Evolutionary conservation across 345 rosid genomes (phyloP).

Genomic region (Psidium guajava): DNA sequence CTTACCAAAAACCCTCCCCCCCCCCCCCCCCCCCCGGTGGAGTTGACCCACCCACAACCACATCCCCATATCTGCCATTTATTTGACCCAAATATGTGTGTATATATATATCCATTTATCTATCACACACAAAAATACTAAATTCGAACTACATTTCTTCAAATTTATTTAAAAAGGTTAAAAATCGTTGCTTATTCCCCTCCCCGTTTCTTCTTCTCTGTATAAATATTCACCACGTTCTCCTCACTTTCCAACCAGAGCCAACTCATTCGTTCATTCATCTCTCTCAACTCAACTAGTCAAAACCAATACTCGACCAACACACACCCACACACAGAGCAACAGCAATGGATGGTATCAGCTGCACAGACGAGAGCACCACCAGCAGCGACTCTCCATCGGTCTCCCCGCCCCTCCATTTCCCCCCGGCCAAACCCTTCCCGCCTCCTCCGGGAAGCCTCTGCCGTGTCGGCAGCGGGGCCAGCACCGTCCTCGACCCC

Average conservation of each 20-base stretch:
- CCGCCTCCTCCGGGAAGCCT: conserved; percentile 14
- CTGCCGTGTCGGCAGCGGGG: conserved; percentile 14
- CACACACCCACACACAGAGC: background rate
- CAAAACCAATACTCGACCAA: background rate
- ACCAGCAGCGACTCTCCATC: conserved; percentile 13
- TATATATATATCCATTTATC: no score
- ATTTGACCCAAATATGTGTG: no score
- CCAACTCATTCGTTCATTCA: background rate
- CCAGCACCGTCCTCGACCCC: conserved; percentile 1
- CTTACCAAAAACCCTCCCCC: no score
- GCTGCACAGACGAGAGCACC: conserved; percentile 26
- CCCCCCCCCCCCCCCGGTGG: background rate
- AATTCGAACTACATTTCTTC: background rate
- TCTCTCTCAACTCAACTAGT: background rate
- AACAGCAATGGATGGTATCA: background rate
- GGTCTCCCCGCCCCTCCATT: background rate
- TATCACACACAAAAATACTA: no score
- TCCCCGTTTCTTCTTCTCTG: background rate
- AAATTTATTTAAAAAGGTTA: background rate
- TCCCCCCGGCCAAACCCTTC: conserved; percentile 1
- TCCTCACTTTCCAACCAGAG: background rate
- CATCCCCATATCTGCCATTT: background rate
- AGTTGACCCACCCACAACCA: background rate
- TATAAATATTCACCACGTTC: background rate
- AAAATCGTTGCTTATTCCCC: background rate